These are phyloP conservation scores for Phytophthora fragariae DNA, from an alignment of 352 stramenopile species.

Conservation along the genomic window DNA sequence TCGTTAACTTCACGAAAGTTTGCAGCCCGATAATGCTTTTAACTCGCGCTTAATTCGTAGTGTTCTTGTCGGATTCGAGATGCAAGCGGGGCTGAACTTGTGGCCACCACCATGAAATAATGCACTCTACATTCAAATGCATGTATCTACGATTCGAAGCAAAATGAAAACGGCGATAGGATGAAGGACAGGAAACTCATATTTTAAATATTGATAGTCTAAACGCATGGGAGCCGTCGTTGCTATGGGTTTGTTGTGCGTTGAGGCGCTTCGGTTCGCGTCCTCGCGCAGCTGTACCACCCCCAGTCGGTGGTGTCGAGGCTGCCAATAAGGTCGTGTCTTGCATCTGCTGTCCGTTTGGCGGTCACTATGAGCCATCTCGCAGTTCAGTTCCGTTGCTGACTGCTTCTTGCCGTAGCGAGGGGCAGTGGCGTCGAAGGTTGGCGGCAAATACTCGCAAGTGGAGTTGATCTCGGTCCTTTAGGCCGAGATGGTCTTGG, in stretches of 20 bases:
- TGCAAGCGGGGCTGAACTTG: no score
- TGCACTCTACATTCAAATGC: no score
- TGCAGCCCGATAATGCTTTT: no score
- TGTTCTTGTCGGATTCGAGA: no score
- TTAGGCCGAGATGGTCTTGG: conserved; percentile 37
- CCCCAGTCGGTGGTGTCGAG: conserved; percentile 36
- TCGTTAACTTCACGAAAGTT: no score
- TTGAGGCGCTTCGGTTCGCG: conserved; percentile 30
- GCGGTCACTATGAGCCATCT: conserved; percentile 14
- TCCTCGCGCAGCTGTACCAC: conserved; percentile 35
- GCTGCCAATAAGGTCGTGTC: conserved; percentile 2
- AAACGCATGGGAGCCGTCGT: conserved; percentile 16
- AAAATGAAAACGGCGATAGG: background rate
- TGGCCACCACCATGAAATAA: no score
- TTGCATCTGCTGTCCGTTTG: conserved; percentile 7
- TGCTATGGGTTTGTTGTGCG: conserved; percentile 31
- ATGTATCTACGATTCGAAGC: no score
- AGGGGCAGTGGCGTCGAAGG: background rate
- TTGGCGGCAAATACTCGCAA: background rate
- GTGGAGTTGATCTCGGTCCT: background rate
- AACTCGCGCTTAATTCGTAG: no score
- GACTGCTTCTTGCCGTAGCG: conserved; percentile 13
- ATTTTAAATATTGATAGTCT: conserved; percentile 43
- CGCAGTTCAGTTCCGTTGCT: conserved; percentile 48
- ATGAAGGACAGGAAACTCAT: background rate